Percentiles rank a stretch among this genome's conserved stretches.
These are phyloP conservation scores for Myriangium duriaei DNA, from an alignment of 2,329 filamentous ascomycete species.

Conservation along the genomic window DNA sequence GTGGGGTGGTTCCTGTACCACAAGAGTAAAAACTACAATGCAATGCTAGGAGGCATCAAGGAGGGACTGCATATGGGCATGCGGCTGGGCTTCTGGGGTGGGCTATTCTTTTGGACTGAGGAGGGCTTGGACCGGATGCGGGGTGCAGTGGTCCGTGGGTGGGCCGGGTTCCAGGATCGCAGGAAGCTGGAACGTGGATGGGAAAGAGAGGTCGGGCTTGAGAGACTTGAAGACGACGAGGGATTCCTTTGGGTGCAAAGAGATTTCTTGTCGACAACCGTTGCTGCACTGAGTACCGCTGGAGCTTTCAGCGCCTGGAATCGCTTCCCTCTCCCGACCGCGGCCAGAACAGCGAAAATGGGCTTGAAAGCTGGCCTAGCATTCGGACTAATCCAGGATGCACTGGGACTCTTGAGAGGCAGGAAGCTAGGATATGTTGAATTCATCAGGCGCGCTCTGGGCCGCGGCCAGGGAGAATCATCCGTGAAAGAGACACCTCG, in stretches of 20 bases:
- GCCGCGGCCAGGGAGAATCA: not conserved
- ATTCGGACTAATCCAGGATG: conserved; percentile 74
- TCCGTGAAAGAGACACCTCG: too few species aligned
- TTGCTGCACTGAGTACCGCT: conserved; percentile 72
- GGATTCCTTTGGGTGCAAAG: conserved; percentile 27
- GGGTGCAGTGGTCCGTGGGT: conserved; percentile 47
- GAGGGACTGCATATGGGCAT: conserved; percentile 67
- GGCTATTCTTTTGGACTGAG: conserved; percentile 69
- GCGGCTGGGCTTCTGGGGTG: conserved; percentile 59
- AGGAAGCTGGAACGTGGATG: conserved; percentile 24
- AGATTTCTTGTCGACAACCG: conserved; percentile 69
- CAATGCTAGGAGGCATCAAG: conserved; percentile 61
- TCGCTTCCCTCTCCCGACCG: conserved; percentile 58
- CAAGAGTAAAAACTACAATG: conserved; percentile 91
- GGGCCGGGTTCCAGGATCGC: conserved; percentile 26
- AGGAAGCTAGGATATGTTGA: conserved; percentile 65
- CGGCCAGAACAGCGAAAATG: conserved; percentile 55
- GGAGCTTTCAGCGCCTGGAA: conserved; percentile 80
- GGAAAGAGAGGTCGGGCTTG: conserved; percentile 20
- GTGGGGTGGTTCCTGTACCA: conserved; percentile 97
- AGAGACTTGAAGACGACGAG: conserved; percentile 14
- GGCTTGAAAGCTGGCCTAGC: conserved; percentile 66
- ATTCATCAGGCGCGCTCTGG: conserved; percentile 28
- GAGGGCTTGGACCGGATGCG: conserved; percentile 66
- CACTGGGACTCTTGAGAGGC: conserved; percentile 54